Base-by-base conservation (phyloP, 352 stramenopile species). In the Thraustochytrium aureum region DNA sequence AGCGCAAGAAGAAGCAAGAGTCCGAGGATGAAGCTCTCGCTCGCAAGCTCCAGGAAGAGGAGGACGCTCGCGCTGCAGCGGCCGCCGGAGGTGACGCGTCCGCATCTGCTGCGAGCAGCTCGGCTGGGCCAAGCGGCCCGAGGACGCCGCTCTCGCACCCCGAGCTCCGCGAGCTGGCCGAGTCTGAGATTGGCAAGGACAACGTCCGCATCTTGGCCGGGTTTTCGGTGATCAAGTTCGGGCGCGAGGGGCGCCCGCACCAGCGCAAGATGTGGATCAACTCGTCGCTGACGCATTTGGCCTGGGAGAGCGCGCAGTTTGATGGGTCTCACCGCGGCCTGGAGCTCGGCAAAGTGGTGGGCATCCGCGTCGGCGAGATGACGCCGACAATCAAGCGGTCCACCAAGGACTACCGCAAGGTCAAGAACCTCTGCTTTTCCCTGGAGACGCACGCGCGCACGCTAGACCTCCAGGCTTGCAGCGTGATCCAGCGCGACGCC, bases 221-320 rank as follows among this genome's bases (percentile, higher is more conserved):
- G 6, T 82, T 82, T 45, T 62, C 47, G 5, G 73, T 82, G n/a
- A 79, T 47, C 62, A 82, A 82, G 52, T 82, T 67, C 66, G 73
- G 73, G 10, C 61, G 73, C 4, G 73, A 82, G 66, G 73, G 73
- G 4, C 61, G 73, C n/a, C 73, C 73, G 1, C 61, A 82, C 33
- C 73, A 82, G 62, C 61, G 73, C 37, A 82, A 82, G 35, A 79
- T 82, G 61, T 82, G 73, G 73, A 79, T 82, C 39, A 82, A 82
- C 1, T 61, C 22, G 20, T 30, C 73, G 7, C 62, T 82, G 4
- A 82, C 73, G 60, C 73, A 82, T 33, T 38, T 82, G 65, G 61
- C 61, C 6, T 82, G 73, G 73, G 73, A 82, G 61, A 82, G 73
- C 43, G 72, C 39, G 22, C 73, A 82, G 62, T 82, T 62, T 72